phyloP scores from a whole-genome alignment of 2,329 filamentous ascomycete species.

The Clonostachys sp. region DNA sequence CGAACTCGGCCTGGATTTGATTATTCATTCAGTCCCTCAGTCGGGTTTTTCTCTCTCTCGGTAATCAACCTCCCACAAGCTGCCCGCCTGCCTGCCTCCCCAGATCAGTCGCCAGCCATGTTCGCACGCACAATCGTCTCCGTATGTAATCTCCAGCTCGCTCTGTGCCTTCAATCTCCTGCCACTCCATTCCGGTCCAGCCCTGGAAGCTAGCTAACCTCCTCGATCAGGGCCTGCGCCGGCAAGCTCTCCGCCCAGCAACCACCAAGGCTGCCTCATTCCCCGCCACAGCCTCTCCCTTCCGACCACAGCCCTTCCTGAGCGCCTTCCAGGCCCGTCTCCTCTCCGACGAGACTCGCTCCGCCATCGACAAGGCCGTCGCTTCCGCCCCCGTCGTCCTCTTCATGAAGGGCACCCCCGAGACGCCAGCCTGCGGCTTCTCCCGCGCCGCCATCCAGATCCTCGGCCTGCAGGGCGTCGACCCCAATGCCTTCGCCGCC shows the following conservation, averaged over 20 bases:
- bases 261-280: conserved; percentile 2
- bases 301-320: conserved; percentile 10
- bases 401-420: conserved; percentile 99
- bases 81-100: neutral
- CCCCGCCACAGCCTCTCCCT: conserved; percentile 2
- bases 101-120: conserved; percentile 1
- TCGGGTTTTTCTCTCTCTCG: neutral
- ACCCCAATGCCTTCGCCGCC: conserved; percentile 93
- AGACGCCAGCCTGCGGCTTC: conserved; percentile 94
- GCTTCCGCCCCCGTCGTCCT: conserved; percentile 85
- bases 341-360: conserved; percentile 73
- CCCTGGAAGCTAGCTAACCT: neutral
- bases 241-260: conserved; percentile 26
- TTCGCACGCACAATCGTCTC: conserved; percentile 3
- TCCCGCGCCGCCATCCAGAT: conserved; percentile 94
- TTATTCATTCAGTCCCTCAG: no score
- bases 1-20: no score
- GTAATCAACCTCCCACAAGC: neutral
- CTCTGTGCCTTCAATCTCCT: no score
- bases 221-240: conserved; percentile 21
- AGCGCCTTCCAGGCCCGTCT: conserved; percentile 51
- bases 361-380: conserved; percentile 88
- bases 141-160: neutral
- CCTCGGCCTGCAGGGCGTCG: conserved; percentile 87
- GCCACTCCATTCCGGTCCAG: neutral